Percentiles rank a stretch among this genome's conserved stretches.
These are phyloP conservation scores for Solanum verrucosum DNA, from an alignment of 257 asterid genomes.

Conservation along the genomic window DNA sequence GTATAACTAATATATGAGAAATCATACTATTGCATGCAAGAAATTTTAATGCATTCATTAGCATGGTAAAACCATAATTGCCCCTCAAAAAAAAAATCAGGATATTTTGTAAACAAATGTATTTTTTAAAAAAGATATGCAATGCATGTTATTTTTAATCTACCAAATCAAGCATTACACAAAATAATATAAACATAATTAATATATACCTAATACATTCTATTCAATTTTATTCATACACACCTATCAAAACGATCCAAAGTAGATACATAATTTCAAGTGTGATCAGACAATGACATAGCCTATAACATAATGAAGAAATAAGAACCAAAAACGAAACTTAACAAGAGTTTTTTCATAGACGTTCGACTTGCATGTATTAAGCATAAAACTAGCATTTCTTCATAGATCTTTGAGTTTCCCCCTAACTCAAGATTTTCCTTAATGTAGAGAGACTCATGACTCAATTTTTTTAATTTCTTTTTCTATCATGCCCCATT, in stretches of 20 bases:
- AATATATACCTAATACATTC: not conserved
- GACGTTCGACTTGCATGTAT: no score
- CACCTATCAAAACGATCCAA: not conserved
- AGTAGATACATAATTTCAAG: not conserved
- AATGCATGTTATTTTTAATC: no score
- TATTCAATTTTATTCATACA: no score
- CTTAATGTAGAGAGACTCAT: not conserved
- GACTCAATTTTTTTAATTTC: no score
- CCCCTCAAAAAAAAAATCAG: not conserved
- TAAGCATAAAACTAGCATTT: not conserved
- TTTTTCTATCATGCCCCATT: no score
- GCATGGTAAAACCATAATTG: not conserved
- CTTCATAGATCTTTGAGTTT: not conserved
- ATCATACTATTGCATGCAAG: no score
- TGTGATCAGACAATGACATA: not conserved
- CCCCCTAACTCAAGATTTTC: not conserved
- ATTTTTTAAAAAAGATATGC: not conserved
- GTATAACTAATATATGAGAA: not conserved
- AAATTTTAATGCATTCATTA: not conserved
- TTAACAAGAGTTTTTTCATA: no score
- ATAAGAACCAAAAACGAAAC: no score
- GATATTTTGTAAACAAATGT: no score
- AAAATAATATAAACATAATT: no score
- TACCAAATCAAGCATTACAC: no score
- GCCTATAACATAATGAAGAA: not conserved